Evolutionary conservation across 805 yeast genomes (phyloP).

Genomic region (Yamadazyma insecticola): DNA sequence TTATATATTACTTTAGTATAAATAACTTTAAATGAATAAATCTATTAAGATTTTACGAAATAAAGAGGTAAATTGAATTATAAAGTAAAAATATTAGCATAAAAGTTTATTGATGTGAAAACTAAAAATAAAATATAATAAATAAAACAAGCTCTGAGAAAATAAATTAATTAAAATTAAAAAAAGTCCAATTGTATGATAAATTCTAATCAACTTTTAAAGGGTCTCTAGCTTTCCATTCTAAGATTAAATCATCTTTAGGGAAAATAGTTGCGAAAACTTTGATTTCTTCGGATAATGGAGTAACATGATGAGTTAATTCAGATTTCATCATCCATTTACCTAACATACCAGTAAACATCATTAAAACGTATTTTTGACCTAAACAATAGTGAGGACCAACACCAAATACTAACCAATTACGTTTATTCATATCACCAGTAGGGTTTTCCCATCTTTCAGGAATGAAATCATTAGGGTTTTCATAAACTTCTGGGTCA

Average conservation of each 20-base stretch:
- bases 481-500: constrained; percentile 93
- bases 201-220: constrained; percentile 4
- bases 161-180: too few species aligned
- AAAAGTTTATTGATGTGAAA: too few species aligned
- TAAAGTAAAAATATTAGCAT: background rate
- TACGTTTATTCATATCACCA: constrained; percentile 72
- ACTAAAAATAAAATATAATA: background rate
- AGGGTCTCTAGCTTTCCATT: constrained; percentile 67
- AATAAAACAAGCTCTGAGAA: too few species aligned
- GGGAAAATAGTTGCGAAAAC: constrained; percentile 99
- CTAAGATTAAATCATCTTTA: constrained; percentile 82
- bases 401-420: constrained; percentile 96
- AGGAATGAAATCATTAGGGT: constrained; percentile 92
- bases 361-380: constrained; percentile 86
- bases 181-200: too few species aligned
- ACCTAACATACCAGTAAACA: constrained; percentile 87
- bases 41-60: too few species aligned
- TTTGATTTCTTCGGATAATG: constrained; percentile 82
- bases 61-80: background rate
- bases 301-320: constrained; percentile 78
- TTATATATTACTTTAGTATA: background rate
- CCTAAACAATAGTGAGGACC: constrained; percentile 98
- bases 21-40: too few species aligned
- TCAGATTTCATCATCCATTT: constrained; percentile 80
- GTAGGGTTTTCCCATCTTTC: constrained; percentile 92